Evolutionary conservation across 129 eudicot genomes (phyloP).

Genomic region (Centella asiatica): DNA sequence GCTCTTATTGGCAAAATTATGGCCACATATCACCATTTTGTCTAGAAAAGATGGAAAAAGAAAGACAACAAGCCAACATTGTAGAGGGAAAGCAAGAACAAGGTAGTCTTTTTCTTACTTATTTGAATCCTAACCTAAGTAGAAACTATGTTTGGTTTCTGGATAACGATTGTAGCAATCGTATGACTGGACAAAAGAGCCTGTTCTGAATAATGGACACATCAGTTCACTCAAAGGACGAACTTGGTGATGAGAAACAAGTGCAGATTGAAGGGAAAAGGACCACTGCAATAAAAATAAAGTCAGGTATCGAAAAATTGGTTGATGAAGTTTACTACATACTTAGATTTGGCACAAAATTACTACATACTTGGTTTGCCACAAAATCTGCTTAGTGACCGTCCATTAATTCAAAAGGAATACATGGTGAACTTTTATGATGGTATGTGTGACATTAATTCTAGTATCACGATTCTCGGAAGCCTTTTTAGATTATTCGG

Average conservation of each 20-base stretch:
- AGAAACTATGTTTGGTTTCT: not conserved
- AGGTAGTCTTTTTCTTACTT: not conserved
- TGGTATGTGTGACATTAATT: too few relatives aligned
- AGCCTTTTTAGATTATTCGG: too few relatives aligned
- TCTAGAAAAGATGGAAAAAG: not conserved
- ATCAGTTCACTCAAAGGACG: not conserved
- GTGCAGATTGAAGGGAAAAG: not conserved
- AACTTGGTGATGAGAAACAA: not conserved
- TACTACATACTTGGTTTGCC: not conserved
- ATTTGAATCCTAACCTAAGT: too few relatives aligned
- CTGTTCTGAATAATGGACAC: not conserved
- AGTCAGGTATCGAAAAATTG: not conserved
- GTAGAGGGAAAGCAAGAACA: not conserved
- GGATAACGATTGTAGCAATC: not conserved
- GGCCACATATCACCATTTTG: not conserved
- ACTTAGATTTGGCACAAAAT: too few relatives aligned
- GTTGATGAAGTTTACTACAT: not conserved
- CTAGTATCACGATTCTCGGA: too few relatives aligned
- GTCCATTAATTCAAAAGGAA: not conserved
- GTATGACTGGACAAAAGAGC: not conserved
- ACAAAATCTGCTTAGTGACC: not conserved
- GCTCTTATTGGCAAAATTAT: not conserved
- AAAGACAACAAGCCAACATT: not conserved
- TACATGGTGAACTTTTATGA: not conserved
- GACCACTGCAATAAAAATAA: not conserved